phyloP scores from a whole-genome alignment of 1,284 basidiomycete species.

The Leccinum subrobustum region DNA sequence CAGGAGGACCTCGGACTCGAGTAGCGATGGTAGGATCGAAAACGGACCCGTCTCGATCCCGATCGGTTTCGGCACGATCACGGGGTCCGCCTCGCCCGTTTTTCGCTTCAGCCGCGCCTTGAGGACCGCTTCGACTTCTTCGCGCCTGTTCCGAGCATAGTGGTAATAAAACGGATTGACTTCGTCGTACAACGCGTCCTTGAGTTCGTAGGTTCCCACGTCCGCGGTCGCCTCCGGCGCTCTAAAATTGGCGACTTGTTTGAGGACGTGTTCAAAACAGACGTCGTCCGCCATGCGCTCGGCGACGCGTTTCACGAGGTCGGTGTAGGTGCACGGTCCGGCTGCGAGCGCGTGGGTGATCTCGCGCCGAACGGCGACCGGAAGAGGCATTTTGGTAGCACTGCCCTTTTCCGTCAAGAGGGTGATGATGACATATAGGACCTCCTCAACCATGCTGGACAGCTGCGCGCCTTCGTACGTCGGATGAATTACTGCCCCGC shows the following conservation, averaged over 20 bases:
- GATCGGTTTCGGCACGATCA: conserved; percentile 74
- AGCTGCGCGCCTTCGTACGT: conserved; percentile 73
- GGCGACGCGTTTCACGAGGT: conserved; percentile 88
- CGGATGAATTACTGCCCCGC: conserved; percentile 53
- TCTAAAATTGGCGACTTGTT: conserved; percentile 81
- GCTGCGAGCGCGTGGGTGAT: conserved; percentile 91
- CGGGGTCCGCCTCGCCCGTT: conserved; percentile 60
- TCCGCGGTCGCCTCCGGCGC: conserved; percentile 79
- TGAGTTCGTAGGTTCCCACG: conserved; percentile 85
- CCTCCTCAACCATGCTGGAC: conserved; percentile 89
- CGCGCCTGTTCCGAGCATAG: conserved; percentile 92
- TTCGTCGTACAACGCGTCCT: conserved; percentile 80
- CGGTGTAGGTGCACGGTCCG: conserved; percentile 87
- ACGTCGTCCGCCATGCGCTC: conserved; percentile 88
- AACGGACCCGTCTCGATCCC: conserved; percentile 69
- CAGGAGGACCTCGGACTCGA: conserved; percentile 67
- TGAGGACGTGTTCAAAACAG: conserved; percentile 80
- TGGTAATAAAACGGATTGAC: conserved; percentile 97
- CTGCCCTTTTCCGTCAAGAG: conserved; percentile 83
- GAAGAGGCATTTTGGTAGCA: conserved; percentile 70
- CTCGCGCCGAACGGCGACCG: conserved; percentile 74
- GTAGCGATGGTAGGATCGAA: conserved; percentile 52
- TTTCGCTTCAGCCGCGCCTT: conserved; percentile 69
- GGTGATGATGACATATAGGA: conserved; percentile 86
- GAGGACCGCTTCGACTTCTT: conserved; percentile 88